Evolutionary conservation across 2,329 filamentous ascomycete species (phyloP).

Genomic region (Aspergillus alliaceus): DNA sequence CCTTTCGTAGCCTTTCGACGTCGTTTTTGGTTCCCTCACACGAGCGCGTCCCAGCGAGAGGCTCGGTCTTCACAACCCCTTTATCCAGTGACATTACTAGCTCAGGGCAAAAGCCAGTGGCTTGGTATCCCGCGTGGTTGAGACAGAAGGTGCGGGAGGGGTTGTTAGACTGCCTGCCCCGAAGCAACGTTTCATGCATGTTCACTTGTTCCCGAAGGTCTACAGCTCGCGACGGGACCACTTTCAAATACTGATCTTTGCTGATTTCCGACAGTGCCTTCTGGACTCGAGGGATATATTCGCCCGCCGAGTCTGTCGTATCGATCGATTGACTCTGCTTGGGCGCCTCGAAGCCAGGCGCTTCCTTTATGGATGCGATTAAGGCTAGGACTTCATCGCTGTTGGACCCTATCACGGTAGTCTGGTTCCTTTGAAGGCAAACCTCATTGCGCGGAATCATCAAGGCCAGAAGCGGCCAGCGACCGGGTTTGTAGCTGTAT

Average conservation of each 20-base stretch:
- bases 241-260: conserved; percentile 12
- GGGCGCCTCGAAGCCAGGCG: not conserved
- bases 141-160: conserved; percentile 15
- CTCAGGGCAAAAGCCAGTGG: conserved; percentile 20
- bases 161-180: conserved; percentile 12
- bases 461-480: conserved; percentile 11
- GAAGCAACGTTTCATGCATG: conserved; percentile 15
- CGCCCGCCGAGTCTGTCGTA: not conserved
- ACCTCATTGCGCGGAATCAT: conserved; percentile 8
- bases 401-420: not conserved
- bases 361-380: not conserved
- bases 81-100: conserved; percentile 13
- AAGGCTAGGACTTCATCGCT: not conserved
- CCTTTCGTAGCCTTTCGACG: conserved; percentile 1
- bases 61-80: conserved; percentile 13
- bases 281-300: conserved; percentile 2
- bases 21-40: not conserved
- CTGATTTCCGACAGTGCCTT: conserved; percentile 6
- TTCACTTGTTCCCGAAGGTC: conserved; percentile 4
- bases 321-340: not conserved
- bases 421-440: not conserved
- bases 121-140: conserved; percentile 12
- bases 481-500: conserved; percentile 3
- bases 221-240: conserved; percentile 14
- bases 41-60: conserved; percentile 14